These are phyloP conservation scores for Sequoia sempervirens DNA, from an alignment of 75 land plant species.

Conservation along the genomic window DNA sequence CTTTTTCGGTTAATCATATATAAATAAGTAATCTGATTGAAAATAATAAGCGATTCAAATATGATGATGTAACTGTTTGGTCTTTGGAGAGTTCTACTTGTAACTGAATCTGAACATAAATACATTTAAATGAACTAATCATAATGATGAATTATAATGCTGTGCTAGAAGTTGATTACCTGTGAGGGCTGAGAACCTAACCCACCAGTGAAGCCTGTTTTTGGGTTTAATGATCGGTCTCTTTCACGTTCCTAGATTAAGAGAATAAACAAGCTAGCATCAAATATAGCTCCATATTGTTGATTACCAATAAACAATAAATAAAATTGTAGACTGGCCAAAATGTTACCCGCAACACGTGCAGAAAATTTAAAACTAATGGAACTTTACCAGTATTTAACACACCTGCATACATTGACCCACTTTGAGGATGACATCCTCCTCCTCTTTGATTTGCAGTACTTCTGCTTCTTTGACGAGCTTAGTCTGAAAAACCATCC, in stretches of 20 bases:
- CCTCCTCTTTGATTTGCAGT: slow-evolving; percentile 68
- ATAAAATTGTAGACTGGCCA: background rate
- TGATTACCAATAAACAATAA: background rate
- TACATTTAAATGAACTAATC: background rate
- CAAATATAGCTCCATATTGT: background rate
- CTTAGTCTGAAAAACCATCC: slow-evolving; percentile 46
- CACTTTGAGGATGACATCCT: slow-evolving; percentile 79
- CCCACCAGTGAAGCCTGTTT: slow-evolving; percentile 22
- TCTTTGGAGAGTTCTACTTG: background rate
- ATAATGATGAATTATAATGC: background rate
- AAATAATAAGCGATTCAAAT: background rate
- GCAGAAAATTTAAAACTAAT: background rate
- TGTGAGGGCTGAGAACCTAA: slow-evolving; percentile 26
- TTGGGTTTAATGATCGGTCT: slow-evolving; percentile 38
- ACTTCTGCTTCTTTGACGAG: slow-evolving; percentile 62
- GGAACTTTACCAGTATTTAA: background rate
- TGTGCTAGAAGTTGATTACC: slow-evolving; percentile 21
- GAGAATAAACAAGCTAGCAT: slow-evolving; percentile 15
- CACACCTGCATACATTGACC: slow-evolving; percentile 83
- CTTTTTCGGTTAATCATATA: slow-evolving; percentile 3
- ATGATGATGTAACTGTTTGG: background rate
- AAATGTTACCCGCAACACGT: background rate
- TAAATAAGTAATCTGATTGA: background rate
- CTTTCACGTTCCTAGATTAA: slow-evolving; percentile 58
- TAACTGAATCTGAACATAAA: background rate